Base-by-base conservation (phyloP, 345 rosid species). In the Firmiana major region DNA sequence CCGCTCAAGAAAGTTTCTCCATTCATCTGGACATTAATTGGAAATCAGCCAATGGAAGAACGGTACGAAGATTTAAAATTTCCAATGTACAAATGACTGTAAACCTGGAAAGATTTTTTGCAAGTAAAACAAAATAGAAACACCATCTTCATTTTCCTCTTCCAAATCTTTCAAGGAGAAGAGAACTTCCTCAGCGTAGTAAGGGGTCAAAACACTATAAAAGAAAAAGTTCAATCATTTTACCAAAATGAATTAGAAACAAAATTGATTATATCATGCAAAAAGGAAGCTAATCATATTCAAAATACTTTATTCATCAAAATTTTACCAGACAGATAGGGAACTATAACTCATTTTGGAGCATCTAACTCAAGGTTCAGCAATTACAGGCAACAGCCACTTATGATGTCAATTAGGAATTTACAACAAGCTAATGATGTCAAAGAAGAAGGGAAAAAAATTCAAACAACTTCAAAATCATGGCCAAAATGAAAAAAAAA, bases 51-150 rank as follows among this genome's bases (percentile, higher is more conserved):
- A 74, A 57, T 38, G 53, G 63, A 72, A 79, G 57, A 76, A 38
- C 21, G 49, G 46, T 42, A 34, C 34, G 54, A 34, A 17, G 42
- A 62, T 63, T 66, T 45, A 77, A 46, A 34, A 38, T 43, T 58
- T 40, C 3, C 1, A 9, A 11, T 9, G 45, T 71, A 53, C 31
- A 34, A 53, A 36, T 7, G n/a, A 43, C n/a, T 46, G 55, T 69
- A 9, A 57, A 97, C 99, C 99, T 90, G 99, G 98, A 86, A 86
- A 97, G 71, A 97, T 97, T 80, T 94, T 97, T 78, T 94, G 98
- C 88, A 94, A 82, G 89, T 97, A 97, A 79, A 97, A 97, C 71
- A 90, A 87, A 78, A 94, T 91, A 2, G 99, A 94, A 77, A 97
- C 98, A 62, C 99, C 99, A 85, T 97, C 99, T 86, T 97, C 99